Evolutionary conservation across 805 yeast species (phyloP), one percentile per base, ranked within the genome.

Genomic region (Scheffersomyces coipomensis): DNA sequence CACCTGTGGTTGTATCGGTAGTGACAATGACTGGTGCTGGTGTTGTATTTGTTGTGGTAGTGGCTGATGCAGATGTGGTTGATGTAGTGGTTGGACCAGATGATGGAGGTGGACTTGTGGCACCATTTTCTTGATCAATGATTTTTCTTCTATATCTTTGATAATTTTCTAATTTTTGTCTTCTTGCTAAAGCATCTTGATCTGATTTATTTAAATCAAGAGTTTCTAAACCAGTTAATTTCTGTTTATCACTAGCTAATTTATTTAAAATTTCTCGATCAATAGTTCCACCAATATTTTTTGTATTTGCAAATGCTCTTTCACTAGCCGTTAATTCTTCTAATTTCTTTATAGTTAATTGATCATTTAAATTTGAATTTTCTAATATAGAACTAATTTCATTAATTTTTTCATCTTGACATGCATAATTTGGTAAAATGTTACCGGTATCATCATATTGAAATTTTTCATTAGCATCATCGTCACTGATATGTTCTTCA

Each of bases 381-480:
- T 53, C 71, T 53, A 56, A 60, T 37, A 55, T 66, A 29, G 49
- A 49, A 40, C 63, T 57, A 21, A 69, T 57, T 48, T 67, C 69
- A 43, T 58, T 53, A 41, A 70, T 68, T 45, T 66, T 61, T 34
- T 68, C 71, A 43, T 59, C 71, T 43, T 48, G 70, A 49, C 64
- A 64, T 34, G 81, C 78, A 51, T 71, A 79, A 43, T 79, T 79
- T 29, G 85, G 84, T 38, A 79, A 60, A 19, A 76, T 70, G 41
- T 71, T 68, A 31, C 79, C 83, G 9, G 82, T 83, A 42, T 79
- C 85, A 34, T 79, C 78, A 40, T 75, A 78, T 32, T 76, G 81
- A 46, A 79, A 78, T 42, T 79, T 69, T 40, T 68, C 75, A 40
- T 66, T 83, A 34, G 73, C 74, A 34, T 78, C 81, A 34, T 77